Evolutionary conservation across 768 basidiomycete genomes (phyloP), one percentile per base, ranked within the genome.

Genomic region (Termitomyces sp.): DNA sequence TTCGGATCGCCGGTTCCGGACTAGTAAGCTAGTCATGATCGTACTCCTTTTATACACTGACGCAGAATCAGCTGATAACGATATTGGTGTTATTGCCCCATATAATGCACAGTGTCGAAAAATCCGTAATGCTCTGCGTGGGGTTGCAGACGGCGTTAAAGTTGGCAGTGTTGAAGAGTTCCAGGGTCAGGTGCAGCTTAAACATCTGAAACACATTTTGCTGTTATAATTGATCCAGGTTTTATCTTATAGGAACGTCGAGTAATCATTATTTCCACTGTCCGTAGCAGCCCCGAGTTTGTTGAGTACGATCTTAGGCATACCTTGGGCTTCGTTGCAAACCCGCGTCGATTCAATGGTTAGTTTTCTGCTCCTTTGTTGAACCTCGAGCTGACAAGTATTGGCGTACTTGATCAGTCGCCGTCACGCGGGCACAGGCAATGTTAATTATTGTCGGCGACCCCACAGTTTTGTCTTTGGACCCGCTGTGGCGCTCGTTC

Each of bases 41-140:
- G 43, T 17, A 30, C 25, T 34, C 34, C 50, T 23, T 40, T 10
- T 34, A 27, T 25, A 47, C 19, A 21, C 39, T 12, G 56, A 66
- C 35, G 12, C 11, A 34, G 1, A 45, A 25, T 40, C 5, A 82
- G 79, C 67, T n/a, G 69, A 73, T 12, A 63, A 69, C 11, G 74
- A 88, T 54, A 85, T 87, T 59, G 86, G 84, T n/a, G 68, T 88
- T n/a, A 86, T 88, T 21, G 72, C 86, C 0, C 86, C 86, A 1
- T 88, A 88, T 61, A 77, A 82, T 63, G 83, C 83, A 2, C 86
- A 88, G 61, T 68, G 75, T 28, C 72, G 72, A 59, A 85, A 84
- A 63, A 79, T 86, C 73, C 47, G 70, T 66, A 34, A 61, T 71
- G 14, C 64, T 80, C 23, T 63, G 54, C 44, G 68, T 66, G 51